Evolutionary conservation across 2,329 filamentous ascomycete genomes (phyloP), one percentile per base, ranked within the genome.

Genomic region (Tothia fuscella): DNA sequence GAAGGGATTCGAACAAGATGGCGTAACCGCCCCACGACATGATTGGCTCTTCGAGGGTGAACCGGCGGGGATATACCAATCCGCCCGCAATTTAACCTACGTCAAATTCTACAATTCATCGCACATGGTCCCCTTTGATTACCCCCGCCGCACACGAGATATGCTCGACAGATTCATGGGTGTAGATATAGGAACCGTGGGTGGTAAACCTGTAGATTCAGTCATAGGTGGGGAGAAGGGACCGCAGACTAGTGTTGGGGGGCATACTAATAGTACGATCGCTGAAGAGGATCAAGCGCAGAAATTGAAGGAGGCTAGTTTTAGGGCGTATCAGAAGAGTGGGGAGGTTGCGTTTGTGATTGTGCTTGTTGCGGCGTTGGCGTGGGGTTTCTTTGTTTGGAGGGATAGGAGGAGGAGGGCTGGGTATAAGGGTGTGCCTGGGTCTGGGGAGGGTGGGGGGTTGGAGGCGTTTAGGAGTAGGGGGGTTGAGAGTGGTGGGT

Each of bases 81-180:
- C 87, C 58, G 89, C 91, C 2, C 79, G 93, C 49, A 98, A 98
- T 62, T 65, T 98, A 47, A 95, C 91, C 1, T 98, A 98, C 56
- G 80, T 98, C 24, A 71, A 93, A 30, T 94, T 96, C 64, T 85
- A 93, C 68, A 93, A 98, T 60, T 79, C 86, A 13, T 93, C 84
- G 38, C 91, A 98, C 62, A 98, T 98, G 91, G 91, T 98, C 1
- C 93, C 91, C 1, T 96, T 91, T 55, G 89, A 98, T 61, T 83
- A 82, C 52, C 80, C 89, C 1, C 78, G 86, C 36, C 80, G 87
- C 46, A 82, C 80, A 16, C 77, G 89, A 47, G 91, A 96, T 59
- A 98, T 98, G 91, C 77, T 98, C 13, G 89, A 98, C 61, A 82
- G 91, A 30, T 94, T 98, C 64, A 86, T 96, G 73, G 76, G 78